Base-by-base conservation (phyloP, 2,329 filamentous ascomycete species). In the Pseudocercospora crystallina region DNA sequence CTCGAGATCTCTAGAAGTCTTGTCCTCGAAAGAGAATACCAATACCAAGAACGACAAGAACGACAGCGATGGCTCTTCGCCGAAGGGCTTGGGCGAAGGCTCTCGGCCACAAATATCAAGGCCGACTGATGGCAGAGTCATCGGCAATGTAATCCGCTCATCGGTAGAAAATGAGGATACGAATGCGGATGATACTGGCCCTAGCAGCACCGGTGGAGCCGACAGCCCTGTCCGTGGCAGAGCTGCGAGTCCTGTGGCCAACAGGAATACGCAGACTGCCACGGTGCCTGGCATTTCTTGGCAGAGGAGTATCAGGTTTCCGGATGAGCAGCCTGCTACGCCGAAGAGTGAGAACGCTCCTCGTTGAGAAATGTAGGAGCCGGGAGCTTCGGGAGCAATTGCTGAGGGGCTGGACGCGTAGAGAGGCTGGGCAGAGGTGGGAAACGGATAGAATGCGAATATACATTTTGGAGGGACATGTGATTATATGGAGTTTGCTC, bases 301-400 rank as follows among this genome's bases (percentile, higher is more conserved):
- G 53, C 59, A 66, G 36, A 57, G 65, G 29, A 68, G 59, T 35
- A 68, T 68, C 42, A 58, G 62, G 9, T 68, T 67, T 35, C 54
- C 52, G 14, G 65, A 67, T 40, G 64, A 68, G 15, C 31, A 44
- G 42, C 20, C 20, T 26, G 20, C 7, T 26, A 26, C 20, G 3
- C 3, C 20, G 20, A 26, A 3, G 20, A 26, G 20, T 26, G 20
- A 26, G 20, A 26, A 26, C 7, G 20, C 20, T 26, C 20, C 20
- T 26, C 20, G 20, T 26, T 26, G 20, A 26, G 20, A 26, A 26
- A 26, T 26, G 20, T 3, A 26, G 20, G 20, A 26, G 20, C 20
- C n/a, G n/a, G n/a, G n/a, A n/a, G n/a, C n/a, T n/a, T n/a, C n/a
- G n/a, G n/a, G n/a, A n/a, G n/a, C n/a, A n/a, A n/a, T n/a, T n/a